Evolutionary conservation across 805 yeast species (phyloP), one percentile per base, ranked within the genome.

Genomic region (Saccharomyces kudriavzevii): DNA sequence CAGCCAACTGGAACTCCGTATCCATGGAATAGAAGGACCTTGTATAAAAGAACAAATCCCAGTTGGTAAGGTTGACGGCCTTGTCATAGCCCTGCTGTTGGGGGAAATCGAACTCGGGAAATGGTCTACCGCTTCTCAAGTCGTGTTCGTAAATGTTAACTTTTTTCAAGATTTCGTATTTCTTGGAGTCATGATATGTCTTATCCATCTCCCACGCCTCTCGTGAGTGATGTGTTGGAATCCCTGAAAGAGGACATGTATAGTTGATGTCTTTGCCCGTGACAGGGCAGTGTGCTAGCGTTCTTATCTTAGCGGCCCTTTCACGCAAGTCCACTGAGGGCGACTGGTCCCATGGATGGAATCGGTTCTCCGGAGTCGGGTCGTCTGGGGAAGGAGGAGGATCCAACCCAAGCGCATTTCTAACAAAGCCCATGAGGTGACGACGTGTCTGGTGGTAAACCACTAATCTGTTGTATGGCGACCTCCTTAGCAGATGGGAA

Each of bases 71-170:
- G 67, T 89, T 90, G 56, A 90, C 82, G 56, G 78, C 72, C 56
- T 84, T 83, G 66, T 91, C 97, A 50, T 75, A 76, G 51, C 84
- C 87, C 70, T 87, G 95, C 14, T 76, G 78, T 3, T 81, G 83
- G 5, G 99, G 98, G 73, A 94, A 90, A 62, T 89, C 94, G 66
- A 94, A 91, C 73, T 94, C 98, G 24, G 96, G 96, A 72, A 94
- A 92, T 50, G 84, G 86, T 66, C 99, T 81, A 3, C 97, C 98
- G 45, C 94, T 84, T 69, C 98, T 81, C 60, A 94, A 75, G 72
- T 94, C 99, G 66, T 92, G 98, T 70, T 94, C 99, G 70, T 84
- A 92, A 51, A 88, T 81, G 70, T 94, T 94, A 45, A 89, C 97
- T 72, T 87, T 86, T 64, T 85, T 86, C 74, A 94, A 78, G 47